Evolutionary conservation across 2,329 filamentous ascomycete species (phyloP).

Genomic region (Trichoderma gracile): DNA sequence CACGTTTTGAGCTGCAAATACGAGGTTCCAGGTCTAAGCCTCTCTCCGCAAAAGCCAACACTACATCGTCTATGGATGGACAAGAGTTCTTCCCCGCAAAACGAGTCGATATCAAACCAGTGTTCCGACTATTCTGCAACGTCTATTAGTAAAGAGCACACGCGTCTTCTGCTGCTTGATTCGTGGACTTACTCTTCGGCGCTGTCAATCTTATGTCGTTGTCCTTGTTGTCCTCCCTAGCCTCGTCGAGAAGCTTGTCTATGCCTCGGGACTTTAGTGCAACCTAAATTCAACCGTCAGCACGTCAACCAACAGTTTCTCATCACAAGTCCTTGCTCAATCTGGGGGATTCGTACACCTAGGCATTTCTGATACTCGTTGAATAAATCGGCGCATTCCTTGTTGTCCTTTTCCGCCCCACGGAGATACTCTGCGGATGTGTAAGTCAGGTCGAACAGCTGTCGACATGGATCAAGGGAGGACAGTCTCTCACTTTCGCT

Average conservation of each 20-base stretch:
- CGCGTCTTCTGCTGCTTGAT: not conserved
- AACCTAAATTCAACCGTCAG: constrained; percentile 53
- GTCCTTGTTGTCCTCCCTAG: constrained; percentile 83
- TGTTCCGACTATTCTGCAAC: not conserved
- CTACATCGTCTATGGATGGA: not conserved
- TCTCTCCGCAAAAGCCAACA: not conserved
- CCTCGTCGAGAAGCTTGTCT: constrained; percentile 89
- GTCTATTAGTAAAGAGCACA: not conserved
- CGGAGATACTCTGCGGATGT: constrained; percentile 74
- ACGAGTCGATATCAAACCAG: not conserved
- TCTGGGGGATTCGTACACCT: constrained; percentile 53
- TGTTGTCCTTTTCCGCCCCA: constrained; percentile 76
- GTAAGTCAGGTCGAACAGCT: constrained; percentile 1
- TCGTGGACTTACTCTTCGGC: constrained; percentile 43
- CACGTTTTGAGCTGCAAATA: constrained; percentile 7
- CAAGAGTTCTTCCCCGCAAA: not conserved
- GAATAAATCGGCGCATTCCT: constrained; percentile 83
- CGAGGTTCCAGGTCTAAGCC: constrained; percentile 21
- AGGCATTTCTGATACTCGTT: constrained; percentile 86
- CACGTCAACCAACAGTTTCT: not conserved
- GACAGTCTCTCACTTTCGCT: constrained; percentile 77
- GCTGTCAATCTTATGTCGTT: constrained; percentile 64
- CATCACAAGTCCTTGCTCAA: not conserved
- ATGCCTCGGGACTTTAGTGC: constrained; percentile 87
- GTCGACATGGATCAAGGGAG: constrained; percentile 25